Evolutionary conservation across 176 grass and related monocot species (phyloP), one percentile per base, ranked within the genome.

Genomic region (Elaeis guineensis): DNA sequence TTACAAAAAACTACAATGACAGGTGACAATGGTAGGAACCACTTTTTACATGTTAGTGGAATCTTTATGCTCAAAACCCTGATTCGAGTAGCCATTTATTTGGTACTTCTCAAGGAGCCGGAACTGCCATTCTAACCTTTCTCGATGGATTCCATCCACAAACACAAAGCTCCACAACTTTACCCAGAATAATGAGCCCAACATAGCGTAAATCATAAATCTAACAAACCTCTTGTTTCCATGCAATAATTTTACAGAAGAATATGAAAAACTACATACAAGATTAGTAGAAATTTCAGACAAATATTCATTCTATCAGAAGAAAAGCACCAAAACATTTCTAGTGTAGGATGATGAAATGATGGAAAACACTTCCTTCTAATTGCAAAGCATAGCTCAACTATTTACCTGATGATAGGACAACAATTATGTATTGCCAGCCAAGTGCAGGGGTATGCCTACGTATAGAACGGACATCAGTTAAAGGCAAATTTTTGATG

Each of bases 401-500:
- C 5, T 70, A 19, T 61, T 86, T 65, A 98, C 93, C 93, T 83
- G 93, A 98, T 57, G 87, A 86, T 21, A 89, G 82, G 74, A 98
- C 93, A 69, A 98, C 77, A 57, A 98, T 98, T 52, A 92, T 85
- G 72, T 98, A 98, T 62, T 79, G 81, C 21, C 32, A 69, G 39
- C 81, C 84, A 86, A 98, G 90, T 25, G 93, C 66, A 20, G 93
- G 88, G 8, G 81, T 83, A 57, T 98, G 77, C 76, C 77, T 92
- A 67, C 79, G 84, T 72, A 98, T 89, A 71, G 86, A 98, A 73
- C 85, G 87, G 22, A 98, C 81, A 58, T 98, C 93, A 65, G 73
- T 86, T 62, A 98, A 51, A 64, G 88, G 64, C 69, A 90, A 63
- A 50, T 76, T 59, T 67, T 89, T 85, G 20, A 98, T 86, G 25